Conservation (phyloP, 2,329 filamentous ascomycete species). For the Blastomyces emzantsi region DNA sequence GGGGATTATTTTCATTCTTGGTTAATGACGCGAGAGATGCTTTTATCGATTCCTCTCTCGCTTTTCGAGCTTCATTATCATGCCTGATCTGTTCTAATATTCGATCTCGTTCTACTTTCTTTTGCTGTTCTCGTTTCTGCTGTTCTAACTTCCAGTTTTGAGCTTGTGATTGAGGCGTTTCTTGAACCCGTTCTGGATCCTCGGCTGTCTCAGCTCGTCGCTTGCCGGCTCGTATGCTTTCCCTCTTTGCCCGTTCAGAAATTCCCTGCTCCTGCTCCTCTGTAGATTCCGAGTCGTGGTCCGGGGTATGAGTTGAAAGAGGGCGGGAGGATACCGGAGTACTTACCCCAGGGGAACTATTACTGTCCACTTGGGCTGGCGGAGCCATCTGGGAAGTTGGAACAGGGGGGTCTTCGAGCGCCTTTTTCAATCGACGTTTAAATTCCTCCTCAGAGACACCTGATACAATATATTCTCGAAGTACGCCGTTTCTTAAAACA, state of each 20-base stretch:
- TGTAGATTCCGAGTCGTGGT: conserved; percentile 16
- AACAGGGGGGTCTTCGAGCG: conserved; percentile 26
- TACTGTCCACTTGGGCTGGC: background rate
- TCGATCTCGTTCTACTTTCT: conserved; percentile 58
- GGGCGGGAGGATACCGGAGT: conserved; percentile 11
- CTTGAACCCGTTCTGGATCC: background rate
- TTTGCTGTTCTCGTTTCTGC: conserved; percentile 55
- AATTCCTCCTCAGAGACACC: conserved; percentile 60
- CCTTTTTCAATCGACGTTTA: conserved; percentile 44
- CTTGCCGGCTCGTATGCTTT: conserved; percentile 22
- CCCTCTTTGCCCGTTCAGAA: conserved; percentile 17
- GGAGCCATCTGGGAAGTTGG: conserved; percentile 1
- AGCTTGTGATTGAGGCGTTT: conserved; percentile 34
- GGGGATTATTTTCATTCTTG: conserved; percentile 13
- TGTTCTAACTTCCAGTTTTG: conserved; percentile 47
- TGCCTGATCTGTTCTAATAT: conserved; percentile 68
- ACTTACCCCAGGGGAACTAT: background rate
- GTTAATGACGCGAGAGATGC: conserved; percentile 7
- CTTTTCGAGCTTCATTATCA: conserved; percentile 60
- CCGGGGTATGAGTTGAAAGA: conserved; percentile 11
- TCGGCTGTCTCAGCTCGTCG: conserved; percentile 9
- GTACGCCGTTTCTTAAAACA: conserved; percentile 56
- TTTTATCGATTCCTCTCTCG: conserved; percentile 39
- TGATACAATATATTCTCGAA: conserved; percentile 65
- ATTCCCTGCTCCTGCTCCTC: conserved; percentile 11